Evolutionary conservation across 345 rosid genomes (phyloP), one percentile per base, ranked within the genome.

Genomic region (Salix caprea): DNA sequence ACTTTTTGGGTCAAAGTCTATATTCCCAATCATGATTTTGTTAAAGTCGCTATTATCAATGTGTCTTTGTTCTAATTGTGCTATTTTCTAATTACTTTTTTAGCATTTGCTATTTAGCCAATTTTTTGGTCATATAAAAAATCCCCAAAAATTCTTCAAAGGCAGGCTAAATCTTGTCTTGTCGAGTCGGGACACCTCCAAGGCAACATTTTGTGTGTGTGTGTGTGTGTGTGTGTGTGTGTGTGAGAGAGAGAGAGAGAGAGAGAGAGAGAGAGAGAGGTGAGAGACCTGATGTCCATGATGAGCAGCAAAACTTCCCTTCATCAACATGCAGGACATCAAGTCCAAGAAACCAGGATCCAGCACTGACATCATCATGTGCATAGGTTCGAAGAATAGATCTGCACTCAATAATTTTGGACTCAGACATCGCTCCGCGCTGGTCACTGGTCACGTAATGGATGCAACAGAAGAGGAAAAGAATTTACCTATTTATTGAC

Each of bases 331-430:
- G 88, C 15, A 74, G 70, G 78, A 81, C 86, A 40, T 86, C 84
- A 66, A 88, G 80, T 34, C 87, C 90, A 65, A 88, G 89, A 68
- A 90, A 92, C 97, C 97, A 92, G 37, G 97, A 90, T 24, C 97
- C 97, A 18, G 86, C 82, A 64, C 90, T 89, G 4, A 92, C 85
- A 81, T 90, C 97, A 54, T 92, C 93, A 34, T 92, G 97, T 39
- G 92, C 91, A 75, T 90, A 92, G 9, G 88, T 39, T 54, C 87
- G 89, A 69, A 91, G 91, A 69, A 91, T 75, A 56, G 83, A 87
- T 82, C 94, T 91, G 86, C 54, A 71, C 66, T 48, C 75, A 12
- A 50, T 50, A 79, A 74, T 65, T 71, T 26, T 24, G 1, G 68
- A 34, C 6, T 23, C 15, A 48, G 23, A 15, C 74, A 48, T 70